Evolutionary conservation across 495 filamentous ascomycete genomes (phyloP).

Genomic region (Bacidia gigantensis): DNA sequence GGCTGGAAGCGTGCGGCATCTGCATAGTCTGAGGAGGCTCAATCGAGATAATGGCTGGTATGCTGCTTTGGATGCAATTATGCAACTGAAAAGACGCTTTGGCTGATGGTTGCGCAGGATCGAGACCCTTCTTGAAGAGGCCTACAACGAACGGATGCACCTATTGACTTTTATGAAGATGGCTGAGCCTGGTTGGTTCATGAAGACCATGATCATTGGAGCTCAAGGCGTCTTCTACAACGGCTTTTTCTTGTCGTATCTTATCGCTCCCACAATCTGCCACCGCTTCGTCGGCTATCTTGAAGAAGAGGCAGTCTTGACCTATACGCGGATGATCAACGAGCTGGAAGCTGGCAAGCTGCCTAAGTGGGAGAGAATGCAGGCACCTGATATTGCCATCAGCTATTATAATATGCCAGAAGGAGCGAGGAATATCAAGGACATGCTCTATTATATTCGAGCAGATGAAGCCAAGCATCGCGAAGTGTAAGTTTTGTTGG

Average conservation of each 20-base stretch:
- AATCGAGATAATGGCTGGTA: conserved; percentile 91
- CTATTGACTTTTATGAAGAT: conserved; percentile 89
- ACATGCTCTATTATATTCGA: conserved; percentile 76
- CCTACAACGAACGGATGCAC: conserved; percentile 94
- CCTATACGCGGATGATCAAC: conserved; percentile 74
- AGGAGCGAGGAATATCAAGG: conserved; percentile 64
- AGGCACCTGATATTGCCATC: conserved; percentile 77
- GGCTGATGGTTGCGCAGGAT: conserved; percentile 39
- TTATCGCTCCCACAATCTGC: conserved; percentile 75
- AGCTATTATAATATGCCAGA: conserved; percentile 91
- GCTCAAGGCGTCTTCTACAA: conserved; percentile 91
- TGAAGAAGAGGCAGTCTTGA: conserved; percentile 93
- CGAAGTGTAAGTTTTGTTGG: conserved; percentile 42
- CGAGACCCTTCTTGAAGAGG: conserved; percentile 86
- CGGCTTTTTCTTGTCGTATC: conserved; percentile 76
- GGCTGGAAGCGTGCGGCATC: conserved; percentile 80
- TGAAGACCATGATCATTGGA: conserved; percentile 72
- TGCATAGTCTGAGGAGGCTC: conserved; percentile 67
- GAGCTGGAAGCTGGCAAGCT: conserved; percentile 77
- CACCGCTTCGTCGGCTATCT: conserved; percentile 96
- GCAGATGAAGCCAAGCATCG: conserved; percentile 95
- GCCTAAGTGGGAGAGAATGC: conserved; percentile 65
- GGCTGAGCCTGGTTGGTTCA: conserved; percentile 77
- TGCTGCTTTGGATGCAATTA: conserved; percentile 1
- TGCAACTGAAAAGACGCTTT: background rate